These are phyloP conservation scores for Pichia sp. DNA, from an alignment of 1,139 yeast species.

Conservation along the genomic window DNA sequence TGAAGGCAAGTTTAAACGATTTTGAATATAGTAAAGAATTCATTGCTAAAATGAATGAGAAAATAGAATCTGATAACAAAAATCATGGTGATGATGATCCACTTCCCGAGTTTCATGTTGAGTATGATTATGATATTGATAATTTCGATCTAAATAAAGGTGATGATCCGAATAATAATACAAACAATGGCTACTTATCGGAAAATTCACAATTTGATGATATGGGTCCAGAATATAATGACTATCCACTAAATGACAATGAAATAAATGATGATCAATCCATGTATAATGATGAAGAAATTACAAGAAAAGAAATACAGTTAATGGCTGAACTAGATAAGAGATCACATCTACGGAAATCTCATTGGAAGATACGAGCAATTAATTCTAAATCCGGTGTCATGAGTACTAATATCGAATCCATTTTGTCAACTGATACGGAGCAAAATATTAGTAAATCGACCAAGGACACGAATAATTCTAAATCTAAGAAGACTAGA, in stretches of 20 bases:
- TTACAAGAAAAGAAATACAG: constrained; percentile 13
- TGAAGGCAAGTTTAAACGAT: constrained; percentile 8
- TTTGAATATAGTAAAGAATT: constrained; percentile 10
- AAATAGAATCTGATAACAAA: constrained; percentile 11
- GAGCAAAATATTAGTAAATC: neutral
- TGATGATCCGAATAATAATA: too few species aligned
- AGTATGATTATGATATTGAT: constrained; percentile 16
- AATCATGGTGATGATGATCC: neutral
- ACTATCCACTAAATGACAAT: neutral
- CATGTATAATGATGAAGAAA: neutral
- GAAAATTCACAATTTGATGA: constrained; percentile 15
- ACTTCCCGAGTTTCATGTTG: constrained; percentile 5
- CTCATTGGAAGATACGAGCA: constrained; percentile 12
- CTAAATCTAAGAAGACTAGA: neutral
- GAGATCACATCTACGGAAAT: neutral
- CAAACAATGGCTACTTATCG: too few species aligned
- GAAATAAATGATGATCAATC: neutral
- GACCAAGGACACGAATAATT: constrained; percentile 14
- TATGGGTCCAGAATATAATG: constrained; percentile 1
- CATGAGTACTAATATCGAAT: neutral
- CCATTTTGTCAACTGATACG: neutral
- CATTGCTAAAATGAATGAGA: constrained; percentile 4
- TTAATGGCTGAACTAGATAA: constrained; percentile 8
- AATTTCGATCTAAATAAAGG: constrained; percentile 9
- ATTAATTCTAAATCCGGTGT: neutral